These are phyloP conservation scores for Aspergillus novoparasiticus DNA, from an alignment of 2,329 filamentous ascomycete genomes.

Conservation along the genomic window DNA sequence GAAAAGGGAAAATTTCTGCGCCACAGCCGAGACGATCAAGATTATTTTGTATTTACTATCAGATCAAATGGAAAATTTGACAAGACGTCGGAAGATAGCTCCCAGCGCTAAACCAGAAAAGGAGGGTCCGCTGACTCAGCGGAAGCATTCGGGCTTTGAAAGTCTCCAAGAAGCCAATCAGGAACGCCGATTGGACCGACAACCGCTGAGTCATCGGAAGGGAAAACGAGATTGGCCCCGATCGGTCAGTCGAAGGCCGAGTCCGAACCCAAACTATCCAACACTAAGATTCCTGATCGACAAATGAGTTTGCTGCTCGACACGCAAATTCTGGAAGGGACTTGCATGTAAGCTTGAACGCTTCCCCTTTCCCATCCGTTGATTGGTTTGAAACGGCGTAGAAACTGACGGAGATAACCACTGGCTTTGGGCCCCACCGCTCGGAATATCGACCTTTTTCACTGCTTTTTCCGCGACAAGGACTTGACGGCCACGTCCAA, in stretches of 20 bases:
- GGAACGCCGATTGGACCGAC: not conserved
- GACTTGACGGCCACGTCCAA: not conserved
- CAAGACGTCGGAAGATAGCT: not conserved
- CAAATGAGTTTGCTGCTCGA: not conserved
- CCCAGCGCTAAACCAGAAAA: not conserved
- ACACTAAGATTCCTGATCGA: not conserved
- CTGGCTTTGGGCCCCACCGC: not conserved
- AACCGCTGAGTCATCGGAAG: slow-evolving; percentile 6
- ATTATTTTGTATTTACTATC: not conserved
- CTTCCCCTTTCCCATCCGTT: not conserved
- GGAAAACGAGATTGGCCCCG: not conserved
- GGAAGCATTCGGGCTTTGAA: not conserved
- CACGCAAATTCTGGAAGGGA: not conserved
- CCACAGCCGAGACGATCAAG: not conserved
- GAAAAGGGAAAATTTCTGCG: too few relatives aligned
- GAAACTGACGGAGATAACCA: slow-evolving; percentile 1
- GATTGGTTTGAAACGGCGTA: not conserved
- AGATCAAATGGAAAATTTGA: not conserved
- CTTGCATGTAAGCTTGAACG: not conserved
- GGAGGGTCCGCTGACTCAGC: not conserved
- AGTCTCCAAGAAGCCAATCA: not conserved
- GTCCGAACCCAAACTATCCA: not conserved
- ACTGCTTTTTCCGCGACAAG: not conserved
- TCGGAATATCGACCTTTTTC: not conserved
- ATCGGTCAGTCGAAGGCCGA: not conserved